Percentiles rank a stretch among this genome's conserved stretches.
Evolutionary conservation across 805 yeast genomes (phyloP).

Genomic region (Cyberlindnera mississippiensis): DNA sequence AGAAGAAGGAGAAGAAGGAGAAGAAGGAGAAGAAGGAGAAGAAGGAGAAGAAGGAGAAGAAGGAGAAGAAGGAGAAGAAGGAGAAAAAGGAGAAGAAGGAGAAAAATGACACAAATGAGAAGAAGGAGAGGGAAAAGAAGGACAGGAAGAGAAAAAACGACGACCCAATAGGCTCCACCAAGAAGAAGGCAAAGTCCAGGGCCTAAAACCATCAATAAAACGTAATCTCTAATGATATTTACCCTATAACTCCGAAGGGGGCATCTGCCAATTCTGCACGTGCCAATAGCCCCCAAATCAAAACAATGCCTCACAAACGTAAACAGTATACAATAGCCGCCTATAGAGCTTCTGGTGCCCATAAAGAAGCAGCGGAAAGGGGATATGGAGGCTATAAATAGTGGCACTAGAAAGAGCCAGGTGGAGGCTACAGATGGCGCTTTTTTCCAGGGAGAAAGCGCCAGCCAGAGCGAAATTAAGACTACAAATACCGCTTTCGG

Average conservation of each 20-base stretch:
- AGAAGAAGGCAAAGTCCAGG: constrained; percentile 6
- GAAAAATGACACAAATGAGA: constrained; percentile 10
- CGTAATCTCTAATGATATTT: constrained; percentile 2
- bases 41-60: constrained; percentile 21
- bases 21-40: constrained; percentile 21
- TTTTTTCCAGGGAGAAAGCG: no score
- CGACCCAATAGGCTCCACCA: background rate
- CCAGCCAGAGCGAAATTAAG: constrained; percentile 5
- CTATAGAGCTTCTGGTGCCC: no score
- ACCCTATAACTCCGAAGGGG: no score
- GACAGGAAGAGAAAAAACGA: constrained; percentile 11
- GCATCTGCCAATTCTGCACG: constrained; percentile 3
- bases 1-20: no score
- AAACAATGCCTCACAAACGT: no score
- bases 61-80: constrained; percentile 26
- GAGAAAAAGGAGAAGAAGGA: constrained; percentile 19
- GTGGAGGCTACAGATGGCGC: no score
- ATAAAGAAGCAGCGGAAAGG: no score
- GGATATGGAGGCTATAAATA: no score
- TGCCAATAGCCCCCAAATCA: no score
- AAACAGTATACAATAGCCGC: no score
- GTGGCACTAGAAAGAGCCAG: no score
- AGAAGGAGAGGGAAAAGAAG: constrained; percentile 28
- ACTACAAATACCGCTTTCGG: background rate
- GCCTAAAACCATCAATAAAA: no score